Percentiles rank a stretch among this genome's conserved stretches.
These are phyloP conservation scores for Hypericum androsaemum DNA, from an alignment of 345 rosid species.

Conservation along the genomic window DNA sequence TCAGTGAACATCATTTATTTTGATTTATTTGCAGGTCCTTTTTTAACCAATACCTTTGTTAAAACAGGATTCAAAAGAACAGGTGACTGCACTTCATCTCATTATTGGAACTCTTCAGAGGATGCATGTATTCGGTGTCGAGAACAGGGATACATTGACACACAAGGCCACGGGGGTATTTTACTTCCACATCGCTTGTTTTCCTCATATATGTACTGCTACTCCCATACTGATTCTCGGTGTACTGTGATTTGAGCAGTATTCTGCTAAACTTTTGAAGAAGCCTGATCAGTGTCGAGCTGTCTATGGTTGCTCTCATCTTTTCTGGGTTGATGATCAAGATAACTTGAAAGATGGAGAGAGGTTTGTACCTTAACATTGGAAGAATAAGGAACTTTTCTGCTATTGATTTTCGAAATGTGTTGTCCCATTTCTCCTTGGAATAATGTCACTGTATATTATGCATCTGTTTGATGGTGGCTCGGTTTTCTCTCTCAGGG, in stretches of 20 bases:
- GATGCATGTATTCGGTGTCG: slow-evolving; percentile 96
- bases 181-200: slow-evolving; percentile 4
- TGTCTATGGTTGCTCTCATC: slow-evolving; percentile 87
- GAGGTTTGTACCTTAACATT: slow-evolving; percentile 37
- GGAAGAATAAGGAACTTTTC: not conserved
- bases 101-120: slow-evolving; percentile 95
- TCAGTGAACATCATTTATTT: not conserved
- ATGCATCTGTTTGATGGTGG: not conserved
- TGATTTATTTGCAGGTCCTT: not conserved
- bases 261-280: slow-evolving; percentile 93
- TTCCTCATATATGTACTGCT: slow-evolving; percentile 3
- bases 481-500: slow-evolving; percentile 32
- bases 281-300: slow-evolving; percentile 99
- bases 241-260: slow-evolving; percentile 40
- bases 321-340: slow-evolving; percentile 93
- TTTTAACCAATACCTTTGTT: slow-evolving; percentile 7
- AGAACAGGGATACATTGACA: slow-evolving; percentile 92
- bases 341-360: slow-evolving; percentile 87
- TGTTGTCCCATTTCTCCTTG: no score
- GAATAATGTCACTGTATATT: no score
- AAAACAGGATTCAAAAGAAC: slow-evolving; percentile 82
- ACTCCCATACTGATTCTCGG: slow-evolving; percentile 14
- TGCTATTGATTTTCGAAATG: not conserved
- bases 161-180: slow-evolving; percentile 97
- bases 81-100: slow-evolving; percentile 81